Evolutionary conservation across 768 basidiomycete genomes (phyloP), one percentile per base, ranked within the genome.

Genomic region (Trametes gibbosa): DNA sequence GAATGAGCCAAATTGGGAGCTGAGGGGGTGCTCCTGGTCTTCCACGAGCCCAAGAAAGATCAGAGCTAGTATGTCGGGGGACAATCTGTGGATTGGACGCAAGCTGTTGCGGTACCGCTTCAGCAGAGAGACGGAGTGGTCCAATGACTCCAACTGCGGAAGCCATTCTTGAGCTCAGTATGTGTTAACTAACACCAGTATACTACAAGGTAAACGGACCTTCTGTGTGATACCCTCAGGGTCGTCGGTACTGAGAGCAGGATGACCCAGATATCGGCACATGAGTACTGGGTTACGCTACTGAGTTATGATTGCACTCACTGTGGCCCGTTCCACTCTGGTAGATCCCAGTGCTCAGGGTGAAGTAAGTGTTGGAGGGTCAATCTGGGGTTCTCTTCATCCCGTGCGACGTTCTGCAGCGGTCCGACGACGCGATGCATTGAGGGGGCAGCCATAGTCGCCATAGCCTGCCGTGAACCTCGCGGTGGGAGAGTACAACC

Each of bases 41-140:
- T 62, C 56, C 1, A 63, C 46, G 6, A 70, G 46, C 16, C 66
- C 58, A 3, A 52, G 40, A 58, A 70, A 70, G 21, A 70, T 58
- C 25, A 63, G 54, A 27, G 65, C 53, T 19, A 70, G 61, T 42
- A 70, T 59, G 59, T 70, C 69, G 14, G 65, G 40, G 12, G 68
- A 59, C 8, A 70, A 56, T 10, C 65, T 63, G 50, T 69, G 57
- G 32, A 69, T 54, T 10, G 69, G 69, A 8, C 63, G 64, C n/a
- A 70, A 52, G 27, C 58, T 54, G 50, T 70, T 70, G 42, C 69
- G 65, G 55, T 70, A 70, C 52, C 67, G 46, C 47, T 63, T 62
- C 41, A 70, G 66, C 13, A 69, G 50, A 1, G 69, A 65, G 25
- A 69, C 47, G 13, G 69, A 66, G 17, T 37, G 23, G 62, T 70